These are phyloP conservation scores for Phytophthora boehmeriae DNA, from an alignment of 352 stramenopile genomes.

Conservation along the genomic window DNA sequence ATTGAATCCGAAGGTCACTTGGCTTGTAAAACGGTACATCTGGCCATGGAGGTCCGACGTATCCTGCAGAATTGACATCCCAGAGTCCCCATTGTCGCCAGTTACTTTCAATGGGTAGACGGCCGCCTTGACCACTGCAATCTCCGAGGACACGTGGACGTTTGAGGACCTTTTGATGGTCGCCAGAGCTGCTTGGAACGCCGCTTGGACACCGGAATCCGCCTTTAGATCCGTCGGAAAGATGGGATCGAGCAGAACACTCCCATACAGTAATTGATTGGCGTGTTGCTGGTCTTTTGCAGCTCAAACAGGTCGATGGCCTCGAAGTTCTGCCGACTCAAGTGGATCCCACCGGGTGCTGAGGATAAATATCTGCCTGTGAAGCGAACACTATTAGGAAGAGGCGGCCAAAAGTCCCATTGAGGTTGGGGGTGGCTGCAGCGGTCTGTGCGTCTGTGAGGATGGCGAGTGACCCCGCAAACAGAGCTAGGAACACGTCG, in stretches of 20 bases:
- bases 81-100: constrained; percentile 68
- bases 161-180: constrained; percentile 42
- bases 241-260: constrained; percentile 53
- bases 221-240: constrained; percentile 28
- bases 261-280: constrained; percentile 71
- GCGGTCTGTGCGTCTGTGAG: not conserved
- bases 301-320: constrained; percentile 69
- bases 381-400: constrained; percentile 50
- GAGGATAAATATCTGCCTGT: constrained; percentile 66
- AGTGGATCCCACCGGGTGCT: constrained; percentile 45
- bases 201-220: constrained; percentile 51
- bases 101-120: constrained; percentile 61
- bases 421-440: constrained; percentile 12
- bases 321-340: constrained; percentile 55
- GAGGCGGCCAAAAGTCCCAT: constrained; percentile 77
- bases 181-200: constrained; percentile 43
- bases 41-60: constrained; percentile 38
- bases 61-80: constrained; percentile 74
- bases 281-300: constrained; percentile 9
- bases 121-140: constrained; percentile 36
- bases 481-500: constrained; percentile 10
- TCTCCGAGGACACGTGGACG: constrained; percentile 48
- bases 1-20: constrained; percentile 75
- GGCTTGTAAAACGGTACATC: constrained; percentile 56
- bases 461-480: constrained; percentile 10